Evolutionary conservation across 805 yeast genomes (phyloP), one percentile per base, ranked within the genome.

Genomic region (Sungouiozyma intestinalis): DNA sequence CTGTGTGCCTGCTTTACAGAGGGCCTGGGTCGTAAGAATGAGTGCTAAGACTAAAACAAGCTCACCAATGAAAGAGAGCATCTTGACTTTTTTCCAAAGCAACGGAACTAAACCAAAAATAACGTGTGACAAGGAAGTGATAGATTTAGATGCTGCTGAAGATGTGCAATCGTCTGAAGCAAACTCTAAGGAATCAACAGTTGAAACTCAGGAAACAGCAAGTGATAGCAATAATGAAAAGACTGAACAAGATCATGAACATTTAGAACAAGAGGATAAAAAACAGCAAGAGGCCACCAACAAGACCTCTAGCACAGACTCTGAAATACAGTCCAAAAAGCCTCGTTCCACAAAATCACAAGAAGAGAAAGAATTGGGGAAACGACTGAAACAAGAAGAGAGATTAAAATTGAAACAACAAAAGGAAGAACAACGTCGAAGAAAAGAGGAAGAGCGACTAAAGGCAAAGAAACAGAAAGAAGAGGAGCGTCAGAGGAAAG

Each of bases 401-500:
- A 24, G 11, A 24, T 24, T 16, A 46, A 40, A 33, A 33, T 29
- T 14, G 29, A 24, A 11, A 16, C 13, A 14, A 20, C 42, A 45
- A 46, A 46, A 52, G 45, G 45, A 54, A 49, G 47, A 47, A 47
- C 36, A 43, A 41, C 35, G 36, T 42, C 38, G 50, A 49, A 35
- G 39, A 40, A 45, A 44, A 38, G 55, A 51, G 39, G 52, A 48
- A 18, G 57, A 55, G 31, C 48, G 60, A 61, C 39, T 42, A 39
- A 41, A 64, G 57, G 47, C 65, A 52, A 53, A 66, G 42, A 64
- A 63, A 45, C 66, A 65, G 46, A 52, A 54, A 45, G 50, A 49
- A 6, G 29, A 24, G 6, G 29, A 24, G 29, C 29, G 29, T 24
- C 29, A 11, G 11, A 24, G 29, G 11, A 24, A 24, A 24, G 29